These are phyloP conservation scores for Monosporascus sp. DNA, from an alignment of 2,329 filamentous ascomycete genomes.

Conservation along the genomic window DNA sequence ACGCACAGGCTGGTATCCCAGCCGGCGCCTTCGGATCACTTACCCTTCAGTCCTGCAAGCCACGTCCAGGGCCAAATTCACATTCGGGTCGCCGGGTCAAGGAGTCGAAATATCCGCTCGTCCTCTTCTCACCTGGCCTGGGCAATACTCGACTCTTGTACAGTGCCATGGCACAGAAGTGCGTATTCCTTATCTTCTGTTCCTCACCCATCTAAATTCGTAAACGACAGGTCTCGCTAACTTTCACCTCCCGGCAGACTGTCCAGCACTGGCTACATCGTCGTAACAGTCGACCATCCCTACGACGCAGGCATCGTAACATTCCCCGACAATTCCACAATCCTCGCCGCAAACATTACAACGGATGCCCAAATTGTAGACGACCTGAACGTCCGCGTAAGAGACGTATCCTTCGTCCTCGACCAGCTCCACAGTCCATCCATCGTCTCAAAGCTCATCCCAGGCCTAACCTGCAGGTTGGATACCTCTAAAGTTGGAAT, in stretches of 20 bases:
- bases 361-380: slow-evolving; percentile 2
- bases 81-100: not conserved
- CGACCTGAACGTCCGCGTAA: not conserved
- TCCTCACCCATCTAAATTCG: too few relatives aligned
- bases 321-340: slow-evolving; percentile 31
- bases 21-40: slow-evolving; percentile 3
- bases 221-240: too few relatives aligned
- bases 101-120: not conserved
- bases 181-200: too few relatives aligned
- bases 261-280: slow-evolving; percentile 35
- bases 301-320: slow-evolving; percentile 37
- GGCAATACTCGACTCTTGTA: slow-evolving; percentile 30
- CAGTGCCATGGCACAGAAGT: slow-evolving; percentile 25
- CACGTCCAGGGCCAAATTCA: not conserved
- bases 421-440: slow-evolving; percentile 3
- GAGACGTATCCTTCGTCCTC: slow-evolving; percentile 7
- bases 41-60: not conserved
- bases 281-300: slow-evolving; percentile 40
- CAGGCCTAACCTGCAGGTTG: not conserved
- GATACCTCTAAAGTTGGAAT: slow-evolving; percentile 2
- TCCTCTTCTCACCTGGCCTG: slow-evolving; percentile 35
- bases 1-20: not conserved
- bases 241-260: slow-evolving; percentile 22
- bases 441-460: not conserved
- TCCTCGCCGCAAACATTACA: slow-evolving; percentile 8